phyloP scores from a whole-genome alignment of 768 basidiomycete genomes.

The Fibroporia radiculosa region DNA sequence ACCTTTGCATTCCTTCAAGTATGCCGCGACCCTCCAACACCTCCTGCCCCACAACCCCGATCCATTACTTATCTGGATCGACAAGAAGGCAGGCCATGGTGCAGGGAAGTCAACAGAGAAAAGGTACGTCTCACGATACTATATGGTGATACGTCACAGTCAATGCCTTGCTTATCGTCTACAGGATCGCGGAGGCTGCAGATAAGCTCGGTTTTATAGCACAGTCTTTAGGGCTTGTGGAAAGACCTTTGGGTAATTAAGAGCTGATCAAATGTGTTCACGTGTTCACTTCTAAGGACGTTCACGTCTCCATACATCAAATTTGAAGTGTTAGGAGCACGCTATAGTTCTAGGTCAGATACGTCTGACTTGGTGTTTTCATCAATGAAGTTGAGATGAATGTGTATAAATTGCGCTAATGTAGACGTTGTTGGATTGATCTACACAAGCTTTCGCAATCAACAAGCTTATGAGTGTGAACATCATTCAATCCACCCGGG shows the following conservation, averaged over 20 bases:
- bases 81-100: constrained; percentile 76
- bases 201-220: constrained; percentile 76
- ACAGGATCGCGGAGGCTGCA: constrained; percentile 65
- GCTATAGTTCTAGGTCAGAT: no score
- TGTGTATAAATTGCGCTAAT: no score
- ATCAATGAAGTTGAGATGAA: no score
- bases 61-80: constrained; percentile 69
- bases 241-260: constrained; percentile 2
- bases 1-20: constrained; percentile 80
- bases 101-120: constrained; percentile 72
- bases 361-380: no score
- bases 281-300: no score
- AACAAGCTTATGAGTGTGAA: no score
- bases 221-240: constrained; percentile 48
- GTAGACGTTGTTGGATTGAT: no score
- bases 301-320: no score
- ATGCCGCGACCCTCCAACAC: constrained; percentile 72
- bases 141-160: no score
- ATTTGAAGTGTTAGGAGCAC: no score
- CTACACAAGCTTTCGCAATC: no score
- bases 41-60: constrained; percentile 54
- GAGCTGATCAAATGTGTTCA: not conserved
- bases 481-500: no score
- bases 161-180: not conserved
- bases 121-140: constrained; percentile 32